Base-by-base conservation (phyloP, 345 rosid species). In the Alliaria petiolata region DNA sequence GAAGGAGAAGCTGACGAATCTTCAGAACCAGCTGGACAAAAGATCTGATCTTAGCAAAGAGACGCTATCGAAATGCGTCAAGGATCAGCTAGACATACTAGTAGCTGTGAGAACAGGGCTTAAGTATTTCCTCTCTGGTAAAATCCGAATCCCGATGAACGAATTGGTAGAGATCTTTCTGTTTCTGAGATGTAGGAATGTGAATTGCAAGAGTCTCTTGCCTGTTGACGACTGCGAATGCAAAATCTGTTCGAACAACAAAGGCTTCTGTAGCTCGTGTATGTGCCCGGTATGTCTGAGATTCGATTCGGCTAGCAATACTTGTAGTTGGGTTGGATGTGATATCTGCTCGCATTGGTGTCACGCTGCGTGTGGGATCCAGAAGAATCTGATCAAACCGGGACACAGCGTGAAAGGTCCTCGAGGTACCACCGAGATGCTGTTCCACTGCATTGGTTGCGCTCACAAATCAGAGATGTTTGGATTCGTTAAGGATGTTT, bases 251-350 rank as follows among this genome's bases (percentile, higher is more conserved):
- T 84, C 92, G 0, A 82, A 75, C 28, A 89, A 89, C 70, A 84
- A 85, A 67, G 99, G 99, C 43, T 95, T 95, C 45, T 95, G 99
- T 80, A 89, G 97, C 76, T 88, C 95, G 1, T 95, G 99, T 70
- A 95, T 88, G 93, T 95, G 99, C 70, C 97, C 97, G 0, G 82
- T 95, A n/a, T 95, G 99, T 71, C 75, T 89, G 80, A 87, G 78
- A 44, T 95, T 95, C 45, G 99, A 95, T 80, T 88, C 88, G 43
- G 99, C 99, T 10, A 88, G 50, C 76, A 91, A 95, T 74, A 95
- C 99, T 34, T 95, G 99, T 81, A 89, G 96, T 85, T 95, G 99
- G 99, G 98, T 95, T 54, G 99, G 99, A 0, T 95, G 99, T 74
- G 99, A 95, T 74, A 93, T 87, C 2, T 95, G 99, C 69, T 89